Evolutionary conservation across 495 filamentous ascomycete genomes (phyloP), one percentile per base, ranked within the genome.

Genomic region (Glonium stellatum): DNA sequence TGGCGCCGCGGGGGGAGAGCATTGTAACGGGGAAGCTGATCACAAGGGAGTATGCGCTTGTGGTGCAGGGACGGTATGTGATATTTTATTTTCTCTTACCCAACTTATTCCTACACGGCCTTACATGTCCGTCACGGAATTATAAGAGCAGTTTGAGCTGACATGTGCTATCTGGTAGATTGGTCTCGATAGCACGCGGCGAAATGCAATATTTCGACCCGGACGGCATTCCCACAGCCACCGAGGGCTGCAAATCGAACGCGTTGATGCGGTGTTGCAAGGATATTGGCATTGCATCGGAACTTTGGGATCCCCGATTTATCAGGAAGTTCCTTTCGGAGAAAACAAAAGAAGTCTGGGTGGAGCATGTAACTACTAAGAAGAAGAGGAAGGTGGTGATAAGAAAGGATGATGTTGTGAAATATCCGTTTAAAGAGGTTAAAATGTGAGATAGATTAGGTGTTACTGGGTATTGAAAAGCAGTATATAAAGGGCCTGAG

Each of bases 181-280:
- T 97, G 56, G 87, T 98, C 27, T 92, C 87, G 22, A 86, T 97
- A 54, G 91, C 93, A 0, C 87, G 95, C 54, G 93, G 93, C 70
- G 95, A 97, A 73, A 91, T 96, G 73, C 84, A 90, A 59, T 98
- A 97, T 73, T 98, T 97, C 75, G 84, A 82, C 55, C 84, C 89
- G 12, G 90, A 95, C 57, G 89, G 88, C 49, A 93, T 98, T 59
- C 90, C 93, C n/a, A 97, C 92, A 1, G 93, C 95, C 0, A 92
- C 91, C 34, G 93, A 98, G 73, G 93, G 93, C 19, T 95, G 90
- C 77, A 95, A 96, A 72, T 96, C 90, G 18, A 98, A 97, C 72
- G 93, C 93, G 19, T 79, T 98, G 56, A 89, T 96, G 79, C 87
- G 93, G 23, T 96, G 90, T 77, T 97, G 95, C 77, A 98, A 98